Base-by-base conservation (phyloP, 2,329 filamentous ascomycete genomes). In the Phoma herbarum region DNA sequence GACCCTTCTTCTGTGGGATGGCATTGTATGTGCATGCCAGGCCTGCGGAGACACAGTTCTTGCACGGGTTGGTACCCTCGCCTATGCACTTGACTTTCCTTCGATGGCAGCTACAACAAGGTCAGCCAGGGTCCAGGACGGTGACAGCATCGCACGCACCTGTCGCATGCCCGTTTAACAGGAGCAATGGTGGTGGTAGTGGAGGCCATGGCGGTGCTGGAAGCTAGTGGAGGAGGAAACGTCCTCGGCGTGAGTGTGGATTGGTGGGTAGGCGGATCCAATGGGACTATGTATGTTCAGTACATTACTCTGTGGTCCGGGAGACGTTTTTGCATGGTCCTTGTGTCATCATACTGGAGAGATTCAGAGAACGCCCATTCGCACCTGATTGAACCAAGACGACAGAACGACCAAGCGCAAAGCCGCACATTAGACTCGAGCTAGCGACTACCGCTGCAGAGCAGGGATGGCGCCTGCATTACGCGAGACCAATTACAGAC, bases 21-120 rank as follows among this genome's bases (percentile, higher is more conserved):
- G 87, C 85, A 67, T 88, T 86, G 72, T 86, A 85, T 63, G 86
- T 88, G 77, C 86, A 88, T n/a, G 78, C 81, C 60, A 88, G 80
- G 23, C 84, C 82, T 28, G 86, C 85, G 57, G 83, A 83, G 52
- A 81, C 75, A 72, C 86, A 88, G 69, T 87, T 87, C 73, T 86
- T 85, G 77, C 86, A 88, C 4, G 86, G 84, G 53, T 77, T 77
- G 29, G 78, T 78, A 58, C 79, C 79, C 67, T 83, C 80, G 51
- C 79, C 80, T 55, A 83, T 81, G 68, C 81, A 83, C 63, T 82
- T 82, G 58, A 83, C 80, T 67, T 83, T 83, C 44, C 81, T 75
- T 52, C 80, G 72, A 64, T 83, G 81, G 62, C 81, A 82, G 71
- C 74, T 77, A 61, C 48, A 12, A 61, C 61, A 53, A 62, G 63